These are phyloP conservation scores for Kodamaea plutei DNA, from an alignment of 1,139 yeast species.

Conservation along the genomic window DNA sequence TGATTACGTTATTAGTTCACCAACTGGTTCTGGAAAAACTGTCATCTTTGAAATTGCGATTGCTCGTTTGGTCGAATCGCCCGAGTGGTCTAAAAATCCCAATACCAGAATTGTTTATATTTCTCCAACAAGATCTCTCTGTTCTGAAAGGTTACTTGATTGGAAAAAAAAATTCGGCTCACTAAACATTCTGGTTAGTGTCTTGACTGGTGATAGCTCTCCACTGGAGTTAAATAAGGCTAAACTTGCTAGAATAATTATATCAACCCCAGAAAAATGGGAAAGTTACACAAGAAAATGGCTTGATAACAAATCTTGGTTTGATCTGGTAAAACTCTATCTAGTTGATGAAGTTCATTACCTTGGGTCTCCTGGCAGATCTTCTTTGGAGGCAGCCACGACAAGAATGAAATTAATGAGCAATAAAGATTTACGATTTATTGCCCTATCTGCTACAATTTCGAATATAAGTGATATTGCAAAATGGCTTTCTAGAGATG, in stretches of 20 bases:
- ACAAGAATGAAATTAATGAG: constrained; percentile 46
- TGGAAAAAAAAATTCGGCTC: constrained; percentile 39
- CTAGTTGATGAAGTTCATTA: constrained; percentile 51
- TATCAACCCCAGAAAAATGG: constrained; percentile 60
- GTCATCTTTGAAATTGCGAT: constrained; percentile 52
- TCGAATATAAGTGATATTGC: constrained; percentile 50
- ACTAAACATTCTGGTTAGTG: constrained; percentile 36
- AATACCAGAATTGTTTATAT: constrained; percentile 38
- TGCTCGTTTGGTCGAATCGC: constrained; percentile 24
- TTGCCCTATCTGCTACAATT: constrained; percentile 53
- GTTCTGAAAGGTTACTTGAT: constrained; percentile 39
- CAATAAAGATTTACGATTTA: constrained; percentile 34
- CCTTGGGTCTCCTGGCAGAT: constrained; percentile 45
- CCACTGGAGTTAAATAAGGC: constrained; percentile 27
- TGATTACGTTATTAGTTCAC: constrained; percentile 49
- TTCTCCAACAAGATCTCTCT: constrained; percentile 54
- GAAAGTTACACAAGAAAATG: constrained; percentile 49
- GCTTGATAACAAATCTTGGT: constrained; percentile 32
- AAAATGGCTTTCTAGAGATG: constrained; percentile 27
- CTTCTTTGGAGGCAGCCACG: constrained; percentile 48
- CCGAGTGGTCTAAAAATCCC: constrained; percentile 11
- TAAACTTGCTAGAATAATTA: constrained; percentile 40
- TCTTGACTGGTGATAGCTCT: constrained; percentile 42
- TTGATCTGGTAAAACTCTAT: constrained; percentile 27
- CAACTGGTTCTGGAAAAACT: constrained; percentile 59